A percentile compares a stretch with the other conserved stretches of the same genome.
These are phyloP conservation scores for Mangifera indica DNA, from an alignment of 345 rosid genomes.

Conservation along the genomic window DNA sequence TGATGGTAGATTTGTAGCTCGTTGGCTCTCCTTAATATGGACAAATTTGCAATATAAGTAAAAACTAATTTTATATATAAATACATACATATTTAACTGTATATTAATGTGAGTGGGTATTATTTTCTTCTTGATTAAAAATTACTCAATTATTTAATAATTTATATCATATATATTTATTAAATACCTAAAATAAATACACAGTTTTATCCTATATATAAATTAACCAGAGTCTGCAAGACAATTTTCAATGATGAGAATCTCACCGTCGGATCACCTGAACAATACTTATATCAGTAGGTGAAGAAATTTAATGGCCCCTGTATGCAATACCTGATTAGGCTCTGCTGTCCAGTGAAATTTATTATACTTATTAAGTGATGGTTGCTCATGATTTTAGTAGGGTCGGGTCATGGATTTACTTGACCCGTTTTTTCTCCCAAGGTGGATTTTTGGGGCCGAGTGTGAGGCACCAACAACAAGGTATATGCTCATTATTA, in stretches of 20 bases:
- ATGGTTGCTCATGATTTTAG: no score
- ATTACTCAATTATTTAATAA: no score
- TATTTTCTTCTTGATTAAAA: no score
- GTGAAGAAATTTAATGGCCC: conserved; percentile 23
- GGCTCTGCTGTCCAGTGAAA: no score
- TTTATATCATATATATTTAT: no score
- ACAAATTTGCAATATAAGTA: conserved; percentile 1
- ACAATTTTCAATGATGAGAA: neutral
- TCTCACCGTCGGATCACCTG: conserved; percentile 24
- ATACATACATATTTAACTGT: no score
- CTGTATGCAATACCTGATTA: neutral
- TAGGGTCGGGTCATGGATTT: neutral
- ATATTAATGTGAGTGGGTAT: no score
- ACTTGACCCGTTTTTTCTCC: neutral
- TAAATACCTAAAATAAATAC: no score
- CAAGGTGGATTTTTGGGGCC: conserved; percentile 20
- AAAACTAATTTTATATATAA: no score
- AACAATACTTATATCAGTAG: conserved; percentile 9
- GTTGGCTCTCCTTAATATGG: neutral
- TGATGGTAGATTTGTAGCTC: conserved; percentile 13
- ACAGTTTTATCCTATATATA: no score
- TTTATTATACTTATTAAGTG: no score
- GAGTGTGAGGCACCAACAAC: conserved; percentile 13
- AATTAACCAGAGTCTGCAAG: neutral
- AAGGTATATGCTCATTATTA: conserved; percentile 17